Conservation (phyloP, 768 basidiomycete species). For the Lactarius tabidus region DNA sequence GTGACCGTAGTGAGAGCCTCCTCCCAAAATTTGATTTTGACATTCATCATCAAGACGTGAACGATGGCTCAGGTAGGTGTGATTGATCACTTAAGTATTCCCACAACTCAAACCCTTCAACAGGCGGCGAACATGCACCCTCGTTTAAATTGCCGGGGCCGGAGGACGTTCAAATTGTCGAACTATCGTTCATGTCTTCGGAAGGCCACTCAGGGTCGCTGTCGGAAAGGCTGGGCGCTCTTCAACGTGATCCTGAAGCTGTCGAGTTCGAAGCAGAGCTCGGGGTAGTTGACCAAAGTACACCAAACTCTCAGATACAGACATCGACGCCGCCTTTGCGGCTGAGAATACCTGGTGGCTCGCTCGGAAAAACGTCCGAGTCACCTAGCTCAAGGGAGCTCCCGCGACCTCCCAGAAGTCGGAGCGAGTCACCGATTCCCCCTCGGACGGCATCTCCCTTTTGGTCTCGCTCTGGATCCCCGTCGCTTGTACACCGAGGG, state of each 20-base stretch:
- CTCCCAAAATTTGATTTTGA: conserved; percentile 36
- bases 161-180: conserved; percentile 33
- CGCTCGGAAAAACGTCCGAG: conserved; percentile 8
- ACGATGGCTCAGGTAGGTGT: conserved; percentile 12
- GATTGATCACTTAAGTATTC: background rate
- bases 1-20: conserved; percentile 31
- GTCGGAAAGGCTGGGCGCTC: conserved; percentile 29
- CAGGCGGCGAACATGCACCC: conserved; percentile 31
- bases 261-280: conserved; percentile 31
- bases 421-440: conserved; percentile 21
- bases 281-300: conserved; percentile 12
- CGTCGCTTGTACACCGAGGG: background rate
- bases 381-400: conserved; percentile 20
- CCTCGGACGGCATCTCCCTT: background rate
- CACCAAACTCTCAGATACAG: conserved; percentile 17
- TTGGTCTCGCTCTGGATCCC: background rate
- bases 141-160: conserved; percentile 27
- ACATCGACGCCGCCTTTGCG: conserved; percentile 23
- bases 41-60: conserved; percentile 15
- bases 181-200: conserved; percentile 30
- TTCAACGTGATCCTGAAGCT: conserved; percentile 37
- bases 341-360: conserved; percentile 6
- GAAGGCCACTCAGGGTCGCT: conserved; percentile 20
- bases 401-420: conserved; percentile 16
- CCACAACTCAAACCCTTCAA: conserved; percentile 7